Evolutionary conservation across 805 yeast genomes (phyloP).

Genomic region (Starmerella kuoi): DNA sequence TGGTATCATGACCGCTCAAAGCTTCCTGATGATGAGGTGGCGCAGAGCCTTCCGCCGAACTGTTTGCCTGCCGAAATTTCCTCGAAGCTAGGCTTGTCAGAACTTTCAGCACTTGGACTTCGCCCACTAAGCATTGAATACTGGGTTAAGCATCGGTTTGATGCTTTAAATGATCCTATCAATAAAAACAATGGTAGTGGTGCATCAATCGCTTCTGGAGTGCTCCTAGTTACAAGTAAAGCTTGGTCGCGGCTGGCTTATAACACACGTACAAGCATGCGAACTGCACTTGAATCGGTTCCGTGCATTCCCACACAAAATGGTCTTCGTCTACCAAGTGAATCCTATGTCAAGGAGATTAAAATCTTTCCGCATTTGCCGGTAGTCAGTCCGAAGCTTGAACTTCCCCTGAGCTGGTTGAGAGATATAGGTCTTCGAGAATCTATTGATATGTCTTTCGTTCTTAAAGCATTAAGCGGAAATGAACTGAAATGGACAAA

Average conservation of each 20-base stretch:
- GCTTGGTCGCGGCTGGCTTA: constrained; percentile 23
- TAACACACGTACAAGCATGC: constrained; percentile 8
- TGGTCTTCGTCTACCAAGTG: constrained; percentile 29
- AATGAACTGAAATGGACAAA: constrained; percentile 27
- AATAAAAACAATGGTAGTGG: not conserved
- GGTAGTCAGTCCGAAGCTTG: constrained; percentile 21
- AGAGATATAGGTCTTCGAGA: constrained; percentile 28
- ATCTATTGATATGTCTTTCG: constrained; percentile 31
- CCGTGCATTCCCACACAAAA: constrained; percentile 31
- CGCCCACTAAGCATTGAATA: not conserved
- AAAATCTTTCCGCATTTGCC: constrained; percentile 31
- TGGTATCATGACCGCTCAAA: constrained; percentile 23
- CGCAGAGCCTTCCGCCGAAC: constrained; percentile 26
- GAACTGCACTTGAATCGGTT: constrained; percentile 12
- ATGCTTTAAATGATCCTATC: not conserved
- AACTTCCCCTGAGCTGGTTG: constrained; percentile 22
- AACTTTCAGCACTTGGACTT: constrained; percentile 8
- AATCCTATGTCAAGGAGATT: constrained; percentile 27
- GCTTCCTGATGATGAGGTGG: constrained; percentile 21
- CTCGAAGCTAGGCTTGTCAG: not conserved
- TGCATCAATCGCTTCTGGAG: constrained; percentile 2
- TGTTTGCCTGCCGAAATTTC: constrained; percentile 25
- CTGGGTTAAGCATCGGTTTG: constrained; percentile 10
- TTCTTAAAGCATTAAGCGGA: constrained; percentile 27
- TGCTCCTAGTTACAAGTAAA: constrained; percentile 22